phyloP scores from a whole-genome alignment of 768 basidiomycete species.

The Gyrodon lividus region DNA sequence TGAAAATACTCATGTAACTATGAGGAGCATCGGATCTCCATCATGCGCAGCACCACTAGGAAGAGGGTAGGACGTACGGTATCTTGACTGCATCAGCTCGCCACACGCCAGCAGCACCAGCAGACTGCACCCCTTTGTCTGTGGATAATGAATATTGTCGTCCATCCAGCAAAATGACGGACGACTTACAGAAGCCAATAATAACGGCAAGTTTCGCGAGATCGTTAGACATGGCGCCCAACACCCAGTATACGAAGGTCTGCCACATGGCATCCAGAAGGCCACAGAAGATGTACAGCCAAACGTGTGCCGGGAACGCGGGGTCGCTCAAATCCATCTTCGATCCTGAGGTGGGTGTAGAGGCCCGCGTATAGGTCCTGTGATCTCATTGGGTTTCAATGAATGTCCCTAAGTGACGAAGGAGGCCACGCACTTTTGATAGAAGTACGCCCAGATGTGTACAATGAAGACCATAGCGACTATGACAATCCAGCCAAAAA shows the following conservation, averaged over 20 bases:
- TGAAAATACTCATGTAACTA: conserved; percentile 67
- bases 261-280: conserved; percentile 86
- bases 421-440: conserved; percentile 58
- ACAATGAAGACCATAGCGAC: conserved; percentile 63
- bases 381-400: neutral
- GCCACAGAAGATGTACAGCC: conserved; percentile 71
- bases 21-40: neutral
- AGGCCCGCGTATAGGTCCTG: conserved; percentile 60
- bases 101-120: conserved; percentile 74
- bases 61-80: conserved; percentile 47
- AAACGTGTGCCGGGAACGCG: conserved; percentile 53
- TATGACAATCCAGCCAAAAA: conserved; percentile 63
- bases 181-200: conserved; percentile 71
- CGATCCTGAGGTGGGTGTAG: conserved; percentile 35
- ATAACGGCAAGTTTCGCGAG: conserved; percentile 78
- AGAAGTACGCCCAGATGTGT: conserved; percentile 75
- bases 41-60: neutral
- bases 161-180: neutral
- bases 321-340: conserved; percentile 62
- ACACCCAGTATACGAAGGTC: conserved; percentile 77
- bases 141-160: conserved; percentile 3
- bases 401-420: neutral
- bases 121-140: conserved; percentile 78
- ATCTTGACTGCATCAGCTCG: conserved; percentile 58
- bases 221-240: conserved; percentile 86